Conservation (phyloP, 164 flowering plant genomes). For the Chloranthus sessilifolius region DNA sequence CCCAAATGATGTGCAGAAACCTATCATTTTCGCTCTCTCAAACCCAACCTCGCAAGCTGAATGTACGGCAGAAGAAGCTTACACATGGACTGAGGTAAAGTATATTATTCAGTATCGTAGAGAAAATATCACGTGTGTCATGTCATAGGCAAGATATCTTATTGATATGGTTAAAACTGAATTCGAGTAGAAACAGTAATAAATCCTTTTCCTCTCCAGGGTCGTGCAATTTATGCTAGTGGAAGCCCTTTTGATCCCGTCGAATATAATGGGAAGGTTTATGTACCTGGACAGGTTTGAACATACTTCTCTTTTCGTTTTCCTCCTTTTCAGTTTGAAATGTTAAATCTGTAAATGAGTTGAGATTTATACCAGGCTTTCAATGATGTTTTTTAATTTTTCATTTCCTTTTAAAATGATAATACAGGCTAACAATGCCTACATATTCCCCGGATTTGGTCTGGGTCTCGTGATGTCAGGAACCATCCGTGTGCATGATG, state of each 20-base stretch:
- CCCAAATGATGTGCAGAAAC: constrained; percentile 53
- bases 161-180: no score
- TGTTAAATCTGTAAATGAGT: no score
- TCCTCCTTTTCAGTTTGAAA: no score
- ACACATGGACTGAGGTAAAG: constrained; percentile 79
- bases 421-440: constrained; percentile 86
- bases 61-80: constrained; percentile 96
- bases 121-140: no score
- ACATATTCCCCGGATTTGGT: constrained; percentile 96
- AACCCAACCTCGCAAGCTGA: constrained; percentile 95
- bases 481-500: constrained; percentile 92
- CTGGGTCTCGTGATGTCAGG: constrained; percentile 88
- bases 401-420: no score
- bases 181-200: neutral
- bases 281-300: constrained; percentile 75
- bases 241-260: constrained; percentile 98
- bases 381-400: no score
- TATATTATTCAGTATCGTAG: no score
- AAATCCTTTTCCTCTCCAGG: constrained; percentile 34
- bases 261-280: constrained; percentile 60
- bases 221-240: constrained; percentile 87
- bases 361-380: no score
- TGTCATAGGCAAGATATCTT: no score
- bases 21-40: constrained; percentile 85
- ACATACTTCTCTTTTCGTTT: neutral